Conservation (phyloP, 371 early-diverging fungal species). For the Conidiobolus incongruus region DNA sequence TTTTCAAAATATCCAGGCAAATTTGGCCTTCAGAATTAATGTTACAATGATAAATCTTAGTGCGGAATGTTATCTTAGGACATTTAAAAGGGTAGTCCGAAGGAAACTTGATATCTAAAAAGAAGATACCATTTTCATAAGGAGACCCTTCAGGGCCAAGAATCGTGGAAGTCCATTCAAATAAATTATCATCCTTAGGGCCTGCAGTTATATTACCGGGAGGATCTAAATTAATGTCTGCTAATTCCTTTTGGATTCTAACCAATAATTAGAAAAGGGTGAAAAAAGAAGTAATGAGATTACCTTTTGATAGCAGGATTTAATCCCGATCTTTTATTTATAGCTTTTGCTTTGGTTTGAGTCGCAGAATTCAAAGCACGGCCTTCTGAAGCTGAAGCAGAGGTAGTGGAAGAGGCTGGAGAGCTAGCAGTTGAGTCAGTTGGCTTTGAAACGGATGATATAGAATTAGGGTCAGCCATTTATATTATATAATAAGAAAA, state of each 20-base stretch:
- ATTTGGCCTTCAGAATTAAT: slow-evolving; percentile 76
- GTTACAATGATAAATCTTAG: slow-evolving; percentile 92
- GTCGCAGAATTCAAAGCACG: background rate
- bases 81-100: slow-evolving; percentile 88
- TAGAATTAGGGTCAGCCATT: no score
- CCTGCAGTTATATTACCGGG: slow-evolving; percentile 91
- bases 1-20: slow-evolving; percentile 82
- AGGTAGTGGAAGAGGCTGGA: background rate
- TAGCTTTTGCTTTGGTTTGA: background rate
- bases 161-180: slow-evolving; percentile 90
- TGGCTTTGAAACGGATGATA: background rate
- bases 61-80: slow-evolving; percentile 65
- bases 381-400: slow-evolving; percentile 1
- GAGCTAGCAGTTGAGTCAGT: background rate
- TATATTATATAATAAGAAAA: no score
- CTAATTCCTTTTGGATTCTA: slow-evolving; percentile 85
- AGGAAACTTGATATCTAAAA: slow-evolving; percentile 63
- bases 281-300: background rate
- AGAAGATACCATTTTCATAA: slow-evolving; percentile 55
- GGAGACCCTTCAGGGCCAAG: slow-evolving; percentile 71
- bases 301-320: slow-evolving; percentile 1
- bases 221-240: slow-evolving; percentile 88
- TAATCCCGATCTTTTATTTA: background rate
- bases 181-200: slow-evolving; percentile 87
- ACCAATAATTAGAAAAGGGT: background rate